Percentiles rank a stretch among this genome's conserved stretches.
Evolutionary conservation across 352 stramenopile genomes (phyloP).

Genomic region (Globisporangium splendens): DNA sequence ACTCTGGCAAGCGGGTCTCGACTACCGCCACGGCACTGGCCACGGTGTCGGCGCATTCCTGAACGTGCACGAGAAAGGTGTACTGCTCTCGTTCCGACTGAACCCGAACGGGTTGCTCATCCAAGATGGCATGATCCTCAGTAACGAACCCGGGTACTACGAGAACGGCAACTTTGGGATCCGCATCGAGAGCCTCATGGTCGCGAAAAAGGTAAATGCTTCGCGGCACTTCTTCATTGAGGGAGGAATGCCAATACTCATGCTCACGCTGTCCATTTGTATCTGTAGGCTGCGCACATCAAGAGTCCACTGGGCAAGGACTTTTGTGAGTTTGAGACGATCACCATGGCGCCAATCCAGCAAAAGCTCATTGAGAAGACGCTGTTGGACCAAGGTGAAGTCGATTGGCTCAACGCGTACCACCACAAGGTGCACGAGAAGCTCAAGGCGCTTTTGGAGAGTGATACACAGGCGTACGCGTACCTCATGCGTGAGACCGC

Average conservation of each 20-base stretch:
- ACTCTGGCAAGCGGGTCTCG: conserved; percentile 93
- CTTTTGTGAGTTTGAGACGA: conserved; percentile 95
- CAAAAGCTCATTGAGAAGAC: conserved; percentile 94
- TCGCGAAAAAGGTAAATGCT: conserved; percentile 83
- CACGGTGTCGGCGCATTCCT: conserved; percentile 96
- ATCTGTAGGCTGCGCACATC: conserved; percentile 44
- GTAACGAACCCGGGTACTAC: conserved; percentile 98
- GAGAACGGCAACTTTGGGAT: conserved; percentile 97
- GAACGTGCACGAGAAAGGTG: conserved; percentile 96
- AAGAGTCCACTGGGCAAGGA: conserved; percentile 70
- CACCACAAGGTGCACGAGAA: conserved; percentile 91
- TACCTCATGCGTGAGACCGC: conserved; percentile 80
- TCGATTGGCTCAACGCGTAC: conserved; percentile 95
- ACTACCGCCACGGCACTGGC: conserved; percentile 98
- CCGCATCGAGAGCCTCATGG: conserved; percentile 98
- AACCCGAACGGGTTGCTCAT: conserved; percentile 81
- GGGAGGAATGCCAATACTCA: neutral
- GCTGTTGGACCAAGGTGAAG: conserved; percentile 89
- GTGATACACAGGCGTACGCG: conserved; percentile 53
- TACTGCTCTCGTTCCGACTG: conserved; percentile 83
- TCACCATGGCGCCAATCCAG: conserved; percentile 99
- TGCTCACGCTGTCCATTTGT: neutral
- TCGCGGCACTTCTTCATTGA: neutral
- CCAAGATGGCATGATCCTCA: conserved; percentile 96
- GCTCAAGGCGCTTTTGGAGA: conserved; percentile 85